A percentile compares a stretch with the other conserved stretches of the same genome.
Evolutionary conservation across 441 rosid genomes (phyloP).

Genomic region (Brassica hybrid): DNA sequence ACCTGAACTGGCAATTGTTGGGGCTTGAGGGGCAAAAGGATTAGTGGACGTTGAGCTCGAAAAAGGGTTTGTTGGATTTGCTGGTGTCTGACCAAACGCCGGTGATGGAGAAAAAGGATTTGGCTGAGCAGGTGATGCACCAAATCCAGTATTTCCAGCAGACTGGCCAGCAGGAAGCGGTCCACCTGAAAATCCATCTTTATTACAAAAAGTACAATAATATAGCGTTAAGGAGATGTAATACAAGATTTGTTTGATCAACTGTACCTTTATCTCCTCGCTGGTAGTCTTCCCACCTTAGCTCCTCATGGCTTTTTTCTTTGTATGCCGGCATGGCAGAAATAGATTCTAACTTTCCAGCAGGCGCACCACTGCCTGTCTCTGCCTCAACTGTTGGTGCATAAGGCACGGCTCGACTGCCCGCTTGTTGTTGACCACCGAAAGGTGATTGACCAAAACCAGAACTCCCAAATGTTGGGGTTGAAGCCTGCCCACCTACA

Average conservation of each 20-base stretch:
- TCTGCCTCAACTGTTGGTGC: conserved; percentile 74
- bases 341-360: conserved; percentile 83
- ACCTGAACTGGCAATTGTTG: conserved; percentile 54
- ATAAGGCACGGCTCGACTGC: no score
- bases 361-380: conserved; percentile 56
- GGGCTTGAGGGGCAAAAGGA: conserved; percentile 66
- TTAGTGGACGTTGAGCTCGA: conserved; percentile 52
- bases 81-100: conserved; percentile 60
- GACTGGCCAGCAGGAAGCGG: conserved; percentile 67
- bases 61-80: no score
- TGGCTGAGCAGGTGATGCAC: conserved; percentile 50
- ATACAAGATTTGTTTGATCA: neutral
- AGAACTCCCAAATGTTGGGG: conserved; percentile 67
- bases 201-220: neutral
- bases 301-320: conserved; percentile 92
- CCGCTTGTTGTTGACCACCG: conserved; percentile 79
- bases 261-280: conserved; percentile 86
- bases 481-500: conserved; percentile 68
- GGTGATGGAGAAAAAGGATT: conserved; percentile 62
- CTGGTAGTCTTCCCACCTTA: conserved; percentile 95
- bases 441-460: conserved; percentile 76
- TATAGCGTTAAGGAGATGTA: conserved; percentile 15
- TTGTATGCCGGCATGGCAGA: conserved; percentile 82
- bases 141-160: conserved; percentile 59
- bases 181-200: conserved; percentile 61